Conservation (phyloP, 2,329 filamentous ascomycete species). For the Microcyclospora pomicola region DNA sequence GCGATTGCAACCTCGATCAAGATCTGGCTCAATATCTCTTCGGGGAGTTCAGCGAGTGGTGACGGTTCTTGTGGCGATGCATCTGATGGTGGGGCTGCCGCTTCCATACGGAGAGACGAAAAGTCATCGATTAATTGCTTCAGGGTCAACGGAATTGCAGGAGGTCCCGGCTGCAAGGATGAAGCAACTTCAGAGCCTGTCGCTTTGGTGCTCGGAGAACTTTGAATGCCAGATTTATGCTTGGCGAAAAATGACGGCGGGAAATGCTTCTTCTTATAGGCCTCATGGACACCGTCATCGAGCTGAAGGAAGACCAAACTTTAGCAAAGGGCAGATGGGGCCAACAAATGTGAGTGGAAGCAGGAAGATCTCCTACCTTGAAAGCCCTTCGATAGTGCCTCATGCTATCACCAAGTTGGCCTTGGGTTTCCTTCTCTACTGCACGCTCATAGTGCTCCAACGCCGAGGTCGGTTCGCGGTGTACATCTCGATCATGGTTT, state of each 20-base stretch:
- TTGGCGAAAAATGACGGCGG: slow-evolving; percentile 43
- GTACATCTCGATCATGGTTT: slow-evolving; percentile 22
- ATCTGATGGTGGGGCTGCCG: slow-evolving; percentile 54
- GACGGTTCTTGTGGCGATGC: slow-evolving; percentile 62
- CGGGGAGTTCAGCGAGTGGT: slow-evolving; percentile 61
- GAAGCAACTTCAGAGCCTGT: slow-evolving; percentile 39
- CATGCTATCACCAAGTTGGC: slow-evolving; percentile 78
- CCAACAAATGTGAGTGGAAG: background rate
- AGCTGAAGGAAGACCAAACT: slow-evolving; percentile 39
- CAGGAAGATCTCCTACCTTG: slow-evolving; percentile 40
- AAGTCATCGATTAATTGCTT: slow-evolving; percentile 64
- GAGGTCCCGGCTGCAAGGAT: slow-evolving; percentile 36
- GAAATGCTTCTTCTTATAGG: slow-evolving; percentile 86
- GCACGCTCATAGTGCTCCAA: slow-evolving; percentile 88
- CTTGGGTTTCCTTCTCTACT: slow-evolving; percentile 73
- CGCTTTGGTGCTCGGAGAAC: slow-evolving; percentile 35
- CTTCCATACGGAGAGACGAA: slow-evolving; percentile 52
- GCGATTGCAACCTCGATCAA: slow-evolving; percentile 54
- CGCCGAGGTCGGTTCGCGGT: slow-evolving; percentile 53
- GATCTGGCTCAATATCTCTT: slow-evolving; percentile 74
- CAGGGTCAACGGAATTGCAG: slow-evolving; percentile 38
- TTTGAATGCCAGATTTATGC: slow-evolving; percentile 32
- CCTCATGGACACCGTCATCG: slow-evolving; percentile 69
- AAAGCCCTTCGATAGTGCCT: slow-evolving; percentile 83
- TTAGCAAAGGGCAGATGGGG: background rate